These are phyloP conservation scores for Tephrocybe sp. DNA, from an alignment of 768 basidiomycete species.

Conservation along the genomic window DNA sequence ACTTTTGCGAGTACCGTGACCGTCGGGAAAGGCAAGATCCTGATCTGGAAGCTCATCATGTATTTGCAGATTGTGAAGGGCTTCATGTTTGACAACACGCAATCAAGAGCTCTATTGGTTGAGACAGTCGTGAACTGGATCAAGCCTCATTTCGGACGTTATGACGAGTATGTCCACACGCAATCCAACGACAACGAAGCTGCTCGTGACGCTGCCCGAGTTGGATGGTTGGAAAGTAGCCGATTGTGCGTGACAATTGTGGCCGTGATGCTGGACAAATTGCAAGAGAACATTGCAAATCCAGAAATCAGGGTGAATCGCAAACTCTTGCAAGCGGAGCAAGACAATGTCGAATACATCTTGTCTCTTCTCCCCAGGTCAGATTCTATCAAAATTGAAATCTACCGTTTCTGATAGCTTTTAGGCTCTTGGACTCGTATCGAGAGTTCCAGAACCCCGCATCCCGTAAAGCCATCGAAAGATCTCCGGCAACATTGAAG, in stretches of 20 bases:
- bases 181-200: constrained; percentile 64
- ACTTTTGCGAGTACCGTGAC: constrained; percentile 84
- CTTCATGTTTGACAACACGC: constrained; percentile 79
- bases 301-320: constrained; percentile 62
- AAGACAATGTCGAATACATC: constrained; percentile 88
- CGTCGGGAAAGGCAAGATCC: constrained; percentile 78
- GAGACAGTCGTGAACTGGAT: constrained; percentile 92
- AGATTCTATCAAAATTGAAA: constrained; percentile 17
- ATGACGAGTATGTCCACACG: constrained; percentile 74
- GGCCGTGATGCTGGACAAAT: constrained; percentile 85
- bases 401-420: background rate
- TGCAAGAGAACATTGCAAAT: constrained; percentile 76
- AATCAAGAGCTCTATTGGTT: constrained; percentile 75
- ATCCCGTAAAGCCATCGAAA: constrained; percentile 68
- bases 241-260: constrained; percentile 88
- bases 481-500: constrained; percentile 55
- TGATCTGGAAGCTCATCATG: constrained; percentile 92
- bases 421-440: constrained; percentile 83
- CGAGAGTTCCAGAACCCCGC: constrained; percentile 72
- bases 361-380: constrained; percentile 82
- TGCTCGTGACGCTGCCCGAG: constrained; percentile 68
- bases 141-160: constrained; percentile 90
- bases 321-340: constrained; percentile 67
- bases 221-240: constrained; percentile 86
- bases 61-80: constrained; percentile 89